phyloP scores from a whole-genome alignment of 306 rosid species.

The Inga oerstediana region DNA sequence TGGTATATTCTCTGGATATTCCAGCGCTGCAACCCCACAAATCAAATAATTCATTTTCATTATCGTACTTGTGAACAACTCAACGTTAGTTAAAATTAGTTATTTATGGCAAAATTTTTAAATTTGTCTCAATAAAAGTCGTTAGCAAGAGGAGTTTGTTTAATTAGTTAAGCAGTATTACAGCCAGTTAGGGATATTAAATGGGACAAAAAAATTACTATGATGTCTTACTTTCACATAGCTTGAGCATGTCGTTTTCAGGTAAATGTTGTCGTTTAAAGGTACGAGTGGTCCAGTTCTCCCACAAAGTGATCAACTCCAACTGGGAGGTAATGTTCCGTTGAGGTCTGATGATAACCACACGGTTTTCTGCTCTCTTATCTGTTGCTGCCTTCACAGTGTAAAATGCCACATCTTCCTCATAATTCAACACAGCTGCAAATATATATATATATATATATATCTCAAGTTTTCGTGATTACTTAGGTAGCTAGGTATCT shows the following conservation, averaged over 20 bases:
- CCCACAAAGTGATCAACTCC: slow-evolving; percentile 45
- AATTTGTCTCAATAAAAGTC: too few species aligned
- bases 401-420: slow-evolving; percentile 47
- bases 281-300: slow-evolving; percentile 40
- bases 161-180: too few species aligned
- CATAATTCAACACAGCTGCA: slow-evolving; percentile 47
- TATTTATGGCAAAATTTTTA: too few species aligned
- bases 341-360: slow-evolving; percentile 30
- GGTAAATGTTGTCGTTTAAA: slow-evolving; percentile 29
- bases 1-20: slow-evolving; percentile 31
- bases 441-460: too few species aligned
- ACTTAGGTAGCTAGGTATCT: neutral
- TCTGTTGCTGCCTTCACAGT: slow-evolving; percentile 46
- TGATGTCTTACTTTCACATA: slow-evolving; percentile 28
- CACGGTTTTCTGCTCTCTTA: slow-evolving; percentile 37
- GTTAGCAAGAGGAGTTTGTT: neutral
- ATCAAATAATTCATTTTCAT: neutral
- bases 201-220: too few species aligned
- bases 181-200: neutral
- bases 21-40: too few species aligned
- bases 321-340: slow-evolving; percentile 41
- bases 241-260: slow-evolving; percentile 32
- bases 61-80: too few species aligned
- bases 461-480: neutral
- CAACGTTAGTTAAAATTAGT: neutral